Percentiles rank a stretch among this genome's conserved stretches.
Evolutionary conservation across 768 basidiomycete genomes (phyloP).

Genomic region (Podaxis pistillaris): DNA sequence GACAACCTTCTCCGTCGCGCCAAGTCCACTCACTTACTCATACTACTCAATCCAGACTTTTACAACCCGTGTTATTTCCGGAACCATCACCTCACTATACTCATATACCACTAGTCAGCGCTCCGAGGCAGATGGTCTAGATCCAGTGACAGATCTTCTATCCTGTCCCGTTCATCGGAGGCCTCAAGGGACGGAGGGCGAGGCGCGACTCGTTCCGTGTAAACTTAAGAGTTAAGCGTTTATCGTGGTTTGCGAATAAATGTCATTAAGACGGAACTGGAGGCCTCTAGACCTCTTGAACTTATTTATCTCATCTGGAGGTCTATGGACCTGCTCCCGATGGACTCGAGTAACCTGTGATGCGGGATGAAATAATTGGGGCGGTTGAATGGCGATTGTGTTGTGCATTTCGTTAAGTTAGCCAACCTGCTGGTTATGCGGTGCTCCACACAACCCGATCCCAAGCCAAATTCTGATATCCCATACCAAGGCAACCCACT

Average conservation of each 20-base stretch:
- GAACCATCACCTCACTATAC: neutral
- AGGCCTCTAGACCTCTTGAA: neutral
- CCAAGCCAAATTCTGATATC: neutral
- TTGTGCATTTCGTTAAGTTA: neutral
- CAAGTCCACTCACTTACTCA: neutral
- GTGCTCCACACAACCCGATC: neutral
- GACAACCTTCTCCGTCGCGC: neutral
- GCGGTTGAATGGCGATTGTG: neutral
- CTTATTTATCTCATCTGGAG: neutral
- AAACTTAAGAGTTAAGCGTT: neutral
- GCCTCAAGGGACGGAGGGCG: neutral
- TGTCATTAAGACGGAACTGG: neutral
- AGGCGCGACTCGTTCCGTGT: neutral
- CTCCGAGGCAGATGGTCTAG: neutral
- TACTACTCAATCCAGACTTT: constrained; percentile 1
- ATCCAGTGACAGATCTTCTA: neutral
- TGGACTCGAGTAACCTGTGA: neutral
- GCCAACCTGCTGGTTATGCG: neutral
- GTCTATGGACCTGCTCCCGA: constrained; percentile 1
- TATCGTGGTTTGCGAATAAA: neutral
- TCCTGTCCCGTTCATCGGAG: neutral
- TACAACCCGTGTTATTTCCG: constrained; percentile 2
- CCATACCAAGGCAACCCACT: neutral
- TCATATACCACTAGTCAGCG: neutral
- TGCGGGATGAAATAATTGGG: neutral